phyloP scores from a whole-genome alignment of 2,329 filamentous ascomycete genomes.

The Monosporascus sp. region DNA sequence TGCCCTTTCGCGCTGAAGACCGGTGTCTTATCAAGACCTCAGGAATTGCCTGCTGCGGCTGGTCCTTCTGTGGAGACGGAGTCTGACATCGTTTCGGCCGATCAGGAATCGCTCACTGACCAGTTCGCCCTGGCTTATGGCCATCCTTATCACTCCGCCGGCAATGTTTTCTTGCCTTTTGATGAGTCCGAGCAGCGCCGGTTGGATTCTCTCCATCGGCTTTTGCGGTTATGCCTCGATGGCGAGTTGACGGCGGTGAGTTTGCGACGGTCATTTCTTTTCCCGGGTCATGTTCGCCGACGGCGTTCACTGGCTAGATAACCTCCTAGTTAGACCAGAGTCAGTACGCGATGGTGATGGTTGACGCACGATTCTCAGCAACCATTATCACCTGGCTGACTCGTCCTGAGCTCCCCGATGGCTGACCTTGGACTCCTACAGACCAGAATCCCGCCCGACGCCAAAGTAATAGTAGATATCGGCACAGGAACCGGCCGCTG shows the following conservation, averaged over 20 bases:
- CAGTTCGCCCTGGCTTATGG: conserved; percentile 22
- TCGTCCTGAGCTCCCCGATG: neutral
- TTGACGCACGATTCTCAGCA: too few relatives aligned
- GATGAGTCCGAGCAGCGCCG: conserved; percentile 21
- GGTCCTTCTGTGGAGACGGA: conserved; percentile 7
- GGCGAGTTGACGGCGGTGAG: conserved; percentile 18
- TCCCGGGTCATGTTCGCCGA: too few relatives aligned
- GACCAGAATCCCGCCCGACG: conserved; percentile 21
- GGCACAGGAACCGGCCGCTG: conserved; percentile 38
- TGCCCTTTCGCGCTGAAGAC: neutral
- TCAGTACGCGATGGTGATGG: too few relatives aligned
- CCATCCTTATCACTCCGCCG: conserved; percentile 21
- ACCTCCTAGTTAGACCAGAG: too few relatives aligned
- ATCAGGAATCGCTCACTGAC: conserved; percentile 8
- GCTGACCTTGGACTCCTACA: neutral
- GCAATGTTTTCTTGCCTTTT: conserved; percentile 24
- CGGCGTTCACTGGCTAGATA: too few relatives aligned
- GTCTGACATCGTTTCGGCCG: conserved; percentile 6
- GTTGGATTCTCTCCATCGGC: conserved; percentile 19
- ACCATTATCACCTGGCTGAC: neutral
- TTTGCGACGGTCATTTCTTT: neutral
- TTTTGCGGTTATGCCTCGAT: conserved; percentile 22
- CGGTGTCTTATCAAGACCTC: neutral
- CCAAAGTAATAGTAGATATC: conserved; percentile 33
- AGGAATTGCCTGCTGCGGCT: neutral